Conservation (phyloP, 1,284 basidiomycete genomes). For the Ustilago curta region DNA sequence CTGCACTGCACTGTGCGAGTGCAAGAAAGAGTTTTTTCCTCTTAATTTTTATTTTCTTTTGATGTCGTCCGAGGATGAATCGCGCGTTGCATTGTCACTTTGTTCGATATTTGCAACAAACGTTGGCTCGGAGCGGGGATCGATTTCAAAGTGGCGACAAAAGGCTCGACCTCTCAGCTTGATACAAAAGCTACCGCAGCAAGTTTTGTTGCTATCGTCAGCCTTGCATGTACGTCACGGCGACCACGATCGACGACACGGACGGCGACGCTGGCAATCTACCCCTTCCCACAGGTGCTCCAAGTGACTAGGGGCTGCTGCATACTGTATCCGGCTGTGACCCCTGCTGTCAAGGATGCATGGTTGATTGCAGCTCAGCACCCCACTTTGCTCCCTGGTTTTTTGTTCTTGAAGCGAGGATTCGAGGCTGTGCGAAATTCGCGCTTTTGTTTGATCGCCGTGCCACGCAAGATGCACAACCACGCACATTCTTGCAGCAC, state of each 20-base stretch:
- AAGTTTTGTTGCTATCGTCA: conserved; percentile 1
- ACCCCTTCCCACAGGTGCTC: too few species aligned
- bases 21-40: too few species aligned
- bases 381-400: too few species aligned
- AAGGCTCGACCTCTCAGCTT: too few species aligned
- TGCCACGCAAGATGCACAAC: background rate
- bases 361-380: too few species aligned
- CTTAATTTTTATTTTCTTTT: too few species aligned
- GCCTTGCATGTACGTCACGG: conserved; percentile 4
- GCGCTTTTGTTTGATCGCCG: background rate
- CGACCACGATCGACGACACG: conserved; percentile 3
- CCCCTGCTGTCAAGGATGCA: too few species aligned
- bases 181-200: too few species aligned
- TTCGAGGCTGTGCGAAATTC: conserved; percentile 23
- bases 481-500: conserved; percentile 2
- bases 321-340: too few species aligned
- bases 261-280: too few species aligned
- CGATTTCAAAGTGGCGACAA: background rate
- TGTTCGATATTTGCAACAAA: background rate
- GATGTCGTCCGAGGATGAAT: background rate
- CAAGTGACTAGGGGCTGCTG: too few species aligned
- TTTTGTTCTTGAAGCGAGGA: conserved; percentile 7
- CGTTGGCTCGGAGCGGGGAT: background rate
- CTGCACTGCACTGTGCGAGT: too few species aligned
- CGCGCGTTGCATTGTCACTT: background rate